Evolutionary conservation across 2,329 filamentous ascomycete genomes (phyloP), one percentile per base, ranked within the genome.

Genomic region (Macrophomina tecta): DNA sequence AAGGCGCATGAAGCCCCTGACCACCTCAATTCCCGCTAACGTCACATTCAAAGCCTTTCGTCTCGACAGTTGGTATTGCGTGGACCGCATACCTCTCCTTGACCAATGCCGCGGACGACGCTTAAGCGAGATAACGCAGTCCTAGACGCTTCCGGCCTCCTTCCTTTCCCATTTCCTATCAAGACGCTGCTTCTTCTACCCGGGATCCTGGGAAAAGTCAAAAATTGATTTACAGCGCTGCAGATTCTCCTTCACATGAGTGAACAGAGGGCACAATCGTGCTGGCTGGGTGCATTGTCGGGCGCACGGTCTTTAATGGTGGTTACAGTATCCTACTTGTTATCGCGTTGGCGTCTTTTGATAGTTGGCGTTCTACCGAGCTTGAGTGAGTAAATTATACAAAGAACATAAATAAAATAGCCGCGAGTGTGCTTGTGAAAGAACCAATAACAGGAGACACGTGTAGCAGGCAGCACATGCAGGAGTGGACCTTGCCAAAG

Each of bases 1-100:
- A 82, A 42, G 40, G 46, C 34, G 46, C n/a, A 9, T 64, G 55
- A 70, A 73, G 66, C 6, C 11, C 73, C 72, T 65, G 73, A 45
- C 45, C 16, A 49, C 2, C 42, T 48, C 32, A 30, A 16, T 42
- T 12, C 16, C 32, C 12, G 45, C 36, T 68, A 51, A 68, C 67
- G 60, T 71, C 30, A 23, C 12, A 40, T 42, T 52, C 51, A 16
- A 73, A 97, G 94, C 94, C 94, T 0, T 98, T 99, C 76, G 94
- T 97, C 8, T 97, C 94, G 16, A 96, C 92, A 8, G 82, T 99
- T 66, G 94, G 94, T 85, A 98, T 98, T 73, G 93, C 93, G 40
- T 98, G 94, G 95, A 98, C 95, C 11, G 94, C 94, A 23, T 99
- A 97, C 79, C 87, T 99, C 11, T 97, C 94, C 2, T 86, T 99